Conservation (phyloP, 768 basidiomycete genomes). For the Calvatia gigantea region DNA sequence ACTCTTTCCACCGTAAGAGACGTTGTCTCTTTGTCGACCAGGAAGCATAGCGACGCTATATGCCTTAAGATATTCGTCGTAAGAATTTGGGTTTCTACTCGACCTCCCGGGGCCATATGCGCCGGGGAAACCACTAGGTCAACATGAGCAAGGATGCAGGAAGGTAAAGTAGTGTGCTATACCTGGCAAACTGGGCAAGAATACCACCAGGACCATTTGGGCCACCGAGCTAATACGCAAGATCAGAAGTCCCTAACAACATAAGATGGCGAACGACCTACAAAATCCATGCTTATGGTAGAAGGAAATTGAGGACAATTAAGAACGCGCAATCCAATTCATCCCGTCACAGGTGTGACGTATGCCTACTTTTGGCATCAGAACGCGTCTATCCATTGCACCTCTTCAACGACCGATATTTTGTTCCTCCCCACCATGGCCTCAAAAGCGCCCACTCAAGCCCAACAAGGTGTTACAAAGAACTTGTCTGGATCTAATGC, state of each 20-base stretch:
- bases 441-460: conserved; percentile 29
- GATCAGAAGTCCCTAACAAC: conserved; percentile 7
- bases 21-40: conserved; percentile 79
- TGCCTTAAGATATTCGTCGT: conserved; percentile 91
- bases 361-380: conserved; percentile 24
- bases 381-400: conserved; percentile 25
- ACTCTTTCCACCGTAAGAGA: conserved; percentile 98
- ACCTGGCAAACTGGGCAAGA: conserved; percentile 67
- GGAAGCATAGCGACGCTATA: conserved; percentile 95
- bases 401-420: conserved; percentile 4
- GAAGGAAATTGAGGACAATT: conserved; percentile 15
- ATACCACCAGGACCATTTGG: conserved; percentile 56
- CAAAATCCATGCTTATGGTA: conserved; percentile 39
- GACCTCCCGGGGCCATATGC: conserved; percentile 41
- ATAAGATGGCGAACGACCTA: conserved; percentile 21
- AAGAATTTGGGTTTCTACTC: conserved; percentile 65
- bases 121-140: conserved; percentile 48
- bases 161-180: conserved; percentile 14
- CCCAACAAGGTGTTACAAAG: conserved; percentile 40
- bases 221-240: conserved; percentile 35
- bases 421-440: conserved; percentile 26
- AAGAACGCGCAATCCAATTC: conserved; percentile 16
- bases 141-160: conserved; percentile 12
- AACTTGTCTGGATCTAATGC: conserved; percentile 59
- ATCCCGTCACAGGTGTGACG: conserved; percentile 34